Evolutionary conservation across 2,329 filamentous ascomycete species (phyloP), one percentile per base, ranked within the genome.

Genomic region (Aureobasidium namibiae): DNA sequence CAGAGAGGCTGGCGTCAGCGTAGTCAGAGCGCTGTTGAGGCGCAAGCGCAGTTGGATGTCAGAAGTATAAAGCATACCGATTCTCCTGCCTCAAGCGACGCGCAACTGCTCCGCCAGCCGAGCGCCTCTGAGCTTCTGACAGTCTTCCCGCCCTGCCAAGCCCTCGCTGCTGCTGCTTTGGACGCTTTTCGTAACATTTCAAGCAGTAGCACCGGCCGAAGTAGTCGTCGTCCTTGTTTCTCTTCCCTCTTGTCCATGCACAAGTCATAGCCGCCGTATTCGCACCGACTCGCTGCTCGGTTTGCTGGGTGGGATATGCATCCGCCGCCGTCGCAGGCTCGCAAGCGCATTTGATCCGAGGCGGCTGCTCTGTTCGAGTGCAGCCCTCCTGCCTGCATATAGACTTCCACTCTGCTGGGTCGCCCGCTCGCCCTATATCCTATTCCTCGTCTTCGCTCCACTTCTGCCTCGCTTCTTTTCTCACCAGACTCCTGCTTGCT

Each of bases 351-450:
- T 52, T 39, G 48, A 52, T 52, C 48, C 8, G 48, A 52, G 39
- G 48, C 48, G 48, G 48, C 48, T 52, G 48, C 48, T 52, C 48
- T 52, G 48, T 52, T 52, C 45, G 45, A 49, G 45, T 34, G 45
- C 45, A 49, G 45, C 45, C 29, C 45, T 49, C 46, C 34, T 52
- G 34, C 48, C 34, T 52, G 48, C 48, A 52, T 52, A 52, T 52
- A 52, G 36, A 54, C 50, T 54, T 41, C 38, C 50, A 33, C 50
- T 42, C 38, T 54, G 50, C 50, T 54, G 36, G 34, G 50, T 54
- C 48, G 48, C 34, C 21, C 38, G 5, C 33, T n/a, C 33, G 48
- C 13, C 48, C 48, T 38, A 52, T 52, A 52, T 52, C 31, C 36
- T 41, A 21, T 42, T 54, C 16, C 38, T 54, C 50, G 26, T 54